Conservation (phyloP, 2,329 filamentous ascomycete genomes). For the Ascochyta lentis region DNA sequence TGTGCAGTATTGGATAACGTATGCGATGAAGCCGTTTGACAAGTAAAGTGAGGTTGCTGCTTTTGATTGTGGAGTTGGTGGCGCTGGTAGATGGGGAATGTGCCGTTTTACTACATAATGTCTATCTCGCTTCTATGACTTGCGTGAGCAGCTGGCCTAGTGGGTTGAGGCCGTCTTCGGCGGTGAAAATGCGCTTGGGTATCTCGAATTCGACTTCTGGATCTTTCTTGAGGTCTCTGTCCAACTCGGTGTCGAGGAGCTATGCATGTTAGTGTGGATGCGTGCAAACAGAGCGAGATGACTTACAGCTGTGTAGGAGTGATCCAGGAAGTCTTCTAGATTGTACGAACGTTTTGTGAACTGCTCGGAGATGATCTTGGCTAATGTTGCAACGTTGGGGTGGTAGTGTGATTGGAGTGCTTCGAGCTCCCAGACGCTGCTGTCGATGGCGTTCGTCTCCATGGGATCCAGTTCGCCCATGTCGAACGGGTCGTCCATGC, state of each 20-base stretch:
- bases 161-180: slow-evolving; percentile 40
- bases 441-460: slow-evolving; percentile 86
- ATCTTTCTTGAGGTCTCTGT: slow-evolving; percentile 81
- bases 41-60: background rate
- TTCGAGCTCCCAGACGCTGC: slow-evolving; percentile 92
- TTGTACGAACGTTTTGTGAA: slow-evolving; percentile 97
- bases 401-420: slow-evolving; percentile 93
- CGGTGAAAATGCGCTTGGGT: slow-evolving; percentile 77
- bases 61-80: slow-evolving; percentile 1
- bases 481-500: slow-evolving; percentile 78
- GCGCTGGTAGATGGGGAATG: background rate
- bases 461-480: slow-evolving; percentile 80
- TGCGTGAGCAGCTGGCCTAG: slow-evolving; percentile 43
- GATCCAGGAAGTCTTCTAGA: slow-evolving; percentile 95
- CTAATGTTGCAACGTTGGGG: slow-evolving; percentile 92
- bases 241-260: slow-evolving; percentile 84
- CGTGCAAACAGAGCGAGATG: background rate
- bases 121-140: slow-evolving; percentile 38
- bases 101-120: slow-evolving; percentile 1
- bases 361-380: slow-evolving; percentile 92
- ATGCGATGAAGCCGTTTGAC: slow-evolving; percentile 14
- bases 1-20: slow-evolving; percentile 33
- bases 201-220: slow-evolving; percentile 95
- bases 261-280: slow-evolving; percentile 40
- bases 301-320: slow-evolving; percentile 83